Evolutionary conservation across 345 rosid genomes (phyloP).

Genomic region (Syzygium aromaticum): DNA sequence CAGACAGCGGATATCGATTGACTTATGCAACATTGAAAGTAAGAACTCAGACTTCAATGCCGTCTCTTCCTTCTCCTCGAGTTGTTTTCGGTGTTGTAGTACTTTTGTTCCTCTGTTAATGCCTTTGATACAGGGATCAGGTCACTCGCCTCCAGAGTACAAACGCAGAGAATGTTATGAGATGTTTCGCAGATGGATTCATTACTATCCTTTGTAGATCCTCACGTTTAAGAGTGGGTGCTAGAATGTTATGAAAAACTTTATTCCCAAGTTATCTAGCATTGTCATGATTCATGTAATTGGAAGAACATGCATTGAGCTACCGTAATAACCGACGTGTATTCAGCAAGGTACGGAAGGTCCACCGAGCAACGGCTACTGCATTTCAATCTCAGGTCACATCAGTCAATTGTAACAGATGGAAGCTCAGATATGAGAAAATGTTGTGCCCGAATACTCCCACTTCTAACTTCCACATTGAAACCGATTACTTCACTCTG

Average conservation of each 20-base stretch:
- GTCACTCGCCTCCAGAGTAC: constrained; percentile 23
- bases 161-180: constrained; percentile 14
- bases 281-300: neutral
- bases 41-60: neutral
- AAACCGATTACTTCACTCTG: neutral
- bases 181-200: constrained; percentile 26
- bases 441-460: too few relatives aligned
- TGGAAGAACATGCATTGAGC: neutral
- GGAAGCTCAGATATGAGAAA: neutral
- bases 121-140: constrained; percentile 11
- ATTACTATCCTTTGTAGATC: constrained; percentile 18
- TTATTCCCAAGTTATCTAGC: neutral
- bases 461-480: neutral
- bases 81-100: neutral
- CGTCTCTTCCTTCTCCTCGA: neutral
- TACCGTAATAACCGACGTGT: neutral
- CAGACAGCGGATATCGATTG: constrained; percentile 8
- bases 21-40: constrained; percentile 16
- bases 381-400: neutral
- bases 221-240: neutral
- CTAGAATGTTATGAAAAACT: neutral
- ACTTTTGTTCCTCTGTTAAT: neutral
- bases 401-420: neutral
- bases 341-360: neutral
- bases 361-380: neutral